phyloP scores from a whole-genome alignment of 2,329 filamentous ascomycete genomes.

The Aspergillus sp. region DNA sequence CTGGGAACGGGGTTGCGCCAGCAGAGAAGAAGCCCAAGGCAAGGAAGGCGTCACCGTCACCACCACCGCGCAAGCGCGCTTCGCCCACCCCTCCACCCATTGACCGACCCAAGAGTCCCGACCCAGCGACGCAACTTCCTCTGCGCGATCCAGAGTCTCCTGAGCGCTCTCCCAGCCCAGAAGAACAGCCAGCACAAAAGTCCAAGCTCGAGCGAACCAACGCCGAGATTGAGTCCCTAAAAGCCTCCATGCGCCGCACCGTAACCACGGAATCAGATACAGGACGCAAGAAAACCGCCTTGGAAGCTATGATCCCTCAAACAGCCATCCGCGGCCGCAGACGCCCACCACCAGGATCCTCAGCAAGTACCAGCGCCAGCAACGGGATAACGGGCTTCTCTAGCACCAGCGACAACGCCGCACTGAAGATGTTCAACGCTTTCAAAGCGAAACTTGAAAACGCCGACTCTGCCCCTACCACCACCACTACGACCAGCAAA shows the following conservation, averaged over 20 bases:
- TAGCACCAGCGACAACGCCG: constrained; percentile 60
- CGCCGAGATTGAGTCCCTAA: constrained; percentile 48
- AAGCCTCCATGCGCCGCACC: constrained; percentile 51
- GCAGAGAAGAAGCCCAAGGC: constrained; percentile 9
- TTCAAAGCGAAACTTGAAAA: constrained; percentile 76
- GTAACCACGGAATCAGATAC: constrained; percentile 36
- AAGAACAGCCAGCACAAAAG: constrained; percentile 26
- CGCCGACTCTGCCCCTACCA: constrained; percentile 27
- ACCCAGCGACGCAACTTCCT: constrained; percentile 48
- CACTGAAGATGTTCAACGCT: constrained; percentile 70
- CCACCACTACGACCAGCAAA: constrained; percentile 22
- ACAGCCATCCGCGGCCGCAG: constrained; percentile 50
- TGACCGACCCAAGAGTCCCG: constrained; percentile 40
- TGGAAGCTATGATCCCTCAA: constrained; percentile 52
- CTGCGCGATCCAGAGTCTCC: constrained; percentile 48
- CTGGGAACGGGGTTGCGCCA: constrained; percentile 14
- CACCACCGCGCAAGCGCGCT: constrained; percentile 29
- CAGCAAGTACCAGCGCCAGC: constrained; percentile 38
- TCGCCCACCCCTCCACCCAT: constrained; percentile 35
- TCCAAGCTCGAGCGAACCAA: constrained; percentile 46
- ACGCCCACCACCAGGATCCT: constrained; percentile 39
- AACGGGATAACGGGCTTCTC: constrained; percentile 57
- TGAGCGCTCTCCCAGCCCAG: constrained; percentile 31
- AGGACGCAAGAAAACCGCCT: constrained; percentile 46
- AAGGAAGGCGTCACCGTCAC: constrained; percentile 14